Percentiles rank a stretch among this genome's conserved stretches.
Evolutionary conservation across 176 grass and related monocot species (phyloP).

Genomic region (Poa annua): DNA sequence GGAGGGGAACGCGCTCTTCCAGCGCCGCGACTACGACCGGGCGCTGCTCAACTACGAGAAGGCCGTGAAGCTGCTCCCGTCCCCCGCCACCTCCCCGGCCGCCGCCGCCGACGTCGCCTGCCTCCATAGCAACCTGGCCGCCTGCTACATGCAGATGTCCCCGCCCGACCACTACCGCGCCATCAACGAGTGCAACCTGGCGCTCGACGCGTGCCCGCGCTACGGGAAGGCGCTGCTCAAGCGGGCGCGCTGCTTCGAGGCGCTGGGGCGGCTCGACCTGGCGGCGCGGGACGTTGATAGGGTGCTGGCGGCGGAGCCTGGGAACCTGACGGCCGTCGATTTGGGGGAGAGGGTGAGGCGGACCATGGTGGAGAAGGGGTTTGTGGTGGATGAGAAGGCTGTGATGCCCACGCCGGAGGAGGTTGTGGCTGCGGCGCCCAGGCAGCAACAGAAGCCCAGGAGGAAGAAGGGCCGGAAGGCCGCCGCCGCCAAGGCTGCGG

Average conservation of each 20-base stretch:
- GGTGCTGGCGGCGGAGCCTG: constrained; percentile 71
- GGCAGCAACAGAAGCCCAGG: constrained; percentile 57
- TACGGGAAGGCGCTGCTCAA: constrained; percentile 92
- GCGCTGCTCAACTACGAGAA: constrained; percentile 86
- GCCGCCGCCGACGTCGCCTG: constrained; percentile 48
- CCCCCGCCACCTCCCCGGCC: constrained; percentile 11
- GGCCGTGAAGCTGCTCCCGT: constrained; percentile 70
- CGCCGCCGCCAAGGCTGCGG: constrained; percentile 5
- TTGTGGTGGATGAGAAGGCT: constrained; percentile 63
- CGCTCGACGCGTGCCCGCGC: constrained; percentile 60
- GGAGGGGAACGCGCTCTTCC: constrained; percentile 85
- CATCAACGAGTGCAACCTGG: constrained; percentile 84
- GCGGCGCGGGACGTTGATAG: constrained; percentile 61
- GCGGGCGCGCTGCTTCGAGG: constrained; percentile 85
- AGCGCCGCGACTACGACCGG: constrained; percentile 77
- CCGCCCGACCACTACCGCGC: constrained; percentile 77
- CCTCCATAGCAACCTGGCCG: constrained; percentile 83
- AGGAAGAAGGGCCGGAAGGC: constrained; percentile 62
- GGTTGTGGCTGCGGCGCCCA: constrained; percentile 58
- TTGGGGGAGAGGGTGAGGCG: constrained; percentile 68
- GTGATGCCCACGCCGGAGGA: constrained; percentile 57
- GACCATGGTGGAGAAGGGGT: constrained; percentile 72
- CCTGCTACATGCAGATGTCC: constrained; percentile 96
- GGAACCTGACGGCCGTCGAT: constrained; percentile 79
- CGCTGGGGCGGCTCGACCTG: constrained; percentile 66